Base-by-base conservation (phyloP, 352 stramenopile genomes). In the Phytophthora sp. region DNA sequence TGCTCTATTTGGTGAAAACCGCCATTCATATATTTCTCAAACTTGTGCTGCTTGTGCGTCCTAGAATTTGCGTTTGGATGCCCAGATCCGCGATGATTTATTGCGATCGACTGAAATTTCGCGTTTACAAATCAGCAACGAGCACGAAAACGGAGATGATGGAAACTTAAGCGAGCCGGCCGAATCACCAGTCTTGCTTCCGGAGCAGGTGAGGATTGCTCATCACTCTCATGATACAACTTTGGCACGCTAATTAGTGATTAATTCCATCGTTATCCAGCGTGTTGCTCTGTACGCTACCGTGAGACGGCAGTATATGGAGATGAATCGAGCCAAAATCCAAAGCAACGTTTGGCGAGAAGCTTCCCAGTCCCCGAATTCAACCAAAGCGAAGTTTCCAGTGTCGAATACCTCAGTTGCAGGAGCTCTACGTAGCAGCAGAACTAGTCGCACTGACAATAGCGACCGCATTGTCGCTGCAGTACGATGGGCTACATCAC, bases 221-320 rank as follows among this genome's bases (percentile, higher is more conserved):
- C 31, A 21, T 23, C 2, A 33, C 4, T 1, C 7, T 38, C 23
- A 26, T 52, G 31, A 24, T 55, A 30, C 13, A 56, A 4, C 7
- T 44, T 44, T 15, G 18, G 18, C 45, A 41, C 18, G 13, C 60
- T 49, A 36, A 52, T 45, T 18, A 9, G 24, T 49, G 31, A 52
- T 45, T 18, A 9, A 24, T 58, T 23, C 62, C 8, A 11, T 24
- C 4, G 9, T 71, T 11, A 18, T 38, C 29, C 41, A 88, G 83
- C 83, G 80, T 18, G 54, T 75, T 11, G 65, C 74, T 26, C 30
- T 91, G 23, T 88, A 83, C 45, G 71, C 77, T 3, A 73, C 69
- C 12, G 83, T 89, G 20, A 73, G 80, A 7, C 79, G 77, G 4
- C 69, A 76, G 21, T 91, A 84, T 66, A 91, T 91, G 83, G 73